Base-by-base conservation (phyloP, 2,329 filamentous ascomycete genomes). In the Penicillium sp. region DNA sequence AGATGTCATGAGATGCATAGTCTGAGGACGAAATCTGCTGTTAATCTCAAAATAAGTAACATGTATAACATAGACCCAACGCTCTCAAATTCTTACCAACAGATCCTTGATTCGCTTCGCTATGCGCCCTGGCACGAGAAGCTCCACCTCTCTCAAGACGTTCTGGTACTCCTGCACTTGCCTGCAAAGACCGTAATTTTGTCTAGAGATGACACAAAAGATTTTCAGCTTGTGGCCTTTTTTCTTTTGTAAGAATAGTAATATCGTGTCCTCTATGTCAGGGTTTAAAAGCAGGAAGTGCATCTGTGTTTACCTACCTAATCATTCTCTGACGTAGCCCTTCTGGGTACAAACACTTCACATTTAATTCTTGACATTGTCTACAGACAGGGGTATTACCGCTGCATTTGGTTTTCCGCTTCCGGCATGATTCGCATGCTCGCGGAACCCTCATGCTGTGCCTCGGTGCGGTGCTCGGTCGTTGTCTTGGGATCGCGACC, bases 341-440 rank as follows among this genome's bases (percentile, higher is more conserved):
- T 46, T 67, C 64, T 18, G 70, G 70, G 58, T 76, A 76, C 16
- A 64, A 62, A 60, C 74, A 76, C 11, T 47, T 36, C 30, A 69
- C 61, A 36, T 67, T 66, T 35, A 72, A 60, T 38, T 74, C 70
- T 48, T 65, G 63, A 45, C 74, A 76, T 51, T 74, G 70, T 42
- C 67, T 59, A 49, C 74, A 76, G 27, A 66, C 56, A 2, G 74
- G 74, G 11, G 66, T 67, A 50, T 74, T 70, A 9, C 74, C 74
- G 50, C 68, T 72, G 55, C 74, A 76, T 61, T 75, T 76, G n/a
- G 68, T 74, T 56, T 76, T 76, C n/a, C 72, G 63, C 43, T 66
- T 64, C 13, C 70, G 65, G 51, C 74, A 76, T 18, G 72, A 69
- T 57, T 74, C 70, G 44, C 74, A 76, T 13, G 74, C 73, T 40